Base-by-base conservation (phyloP, 768 basidiomycete species). In the Podaxis mareebaensis region DNA sequence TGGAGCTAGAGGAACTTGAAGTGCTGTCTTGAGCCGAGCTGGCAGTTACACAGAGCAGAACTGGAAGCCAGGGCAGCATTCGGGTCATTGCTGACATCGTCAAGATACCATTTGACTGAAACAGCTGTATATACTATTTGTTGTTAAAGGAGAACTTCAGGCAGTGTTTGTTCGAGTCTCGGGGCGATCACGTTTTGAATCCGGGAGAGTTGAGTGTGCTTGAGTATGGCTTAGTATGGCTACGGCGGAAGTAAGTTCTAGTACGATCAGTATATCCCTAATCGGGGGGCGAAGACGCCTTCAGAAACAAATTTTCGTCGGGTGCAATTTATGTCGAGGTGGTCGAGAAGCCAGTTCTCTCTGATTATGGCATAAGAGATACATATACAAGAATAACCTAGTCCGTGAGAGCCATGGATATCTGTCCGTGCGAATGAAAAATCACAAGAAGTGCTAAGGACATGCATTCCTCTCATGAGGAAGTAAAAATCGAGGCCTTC, bases 1-100 rank as follows among this genome's bases (percentile, higher is more conserved):
- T 22, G 20, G 59, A 40, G 33, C 20, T 56, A 10, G 54, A 56
- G 15, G 54, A 13, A 40, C 36, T 24, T 4, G 51, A 33, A 11
- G 38, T 63, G 36, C 39, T 54, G 39, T 63, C 61, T 39, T 63
- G 61, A 20, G 61, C 54, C 4, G 17, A 40, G 20, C 42, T 20
- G 15, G 30, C n/a, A 20, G 28, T 33, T 42, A 20, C 53, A 42
- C 12, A 51, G 17, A 63, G 53, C 22, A 62, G 28, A 22, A 55
- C 10, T 13, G 44, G 17, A 40, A 48, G 42, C 42, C 53, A 55
- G 33, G 33, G 51, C 4, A 60, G 28, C 22, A n/a, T n/a, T 48
- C 44, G 61, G 15, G 33, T 33, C 8, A 33, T 33, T 33, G 33
- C 33, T 33, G 44, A 3, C 44, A 48, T 62, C 2, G n/a, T 55